A percentile compares a stretch with the other conserved stretches of the same genome.
Conservation (phyloP, 1,139 yeast species). For the Geotrichum siamense region DNA sequence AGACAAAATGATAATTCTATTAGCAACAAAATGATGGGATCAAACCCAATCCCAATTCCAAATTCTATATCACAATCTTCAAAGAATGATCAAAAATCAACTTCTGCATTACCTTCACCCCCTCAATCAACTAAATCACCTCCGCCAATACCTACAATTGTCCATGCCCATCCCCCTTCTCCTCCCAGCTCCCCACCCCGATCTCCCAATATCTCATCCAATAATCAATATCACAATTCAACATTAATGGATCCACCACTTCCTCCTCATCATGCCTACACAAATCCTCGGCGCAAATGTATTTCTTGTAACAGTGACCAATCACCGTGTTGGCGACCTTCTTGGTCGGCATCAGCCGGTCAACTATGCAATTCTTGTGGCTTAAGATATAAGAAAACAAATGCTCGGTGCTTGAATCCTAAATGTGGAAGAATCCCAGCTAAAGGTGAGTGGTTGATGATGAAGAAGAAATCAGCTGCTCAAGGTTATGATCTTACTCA, state of each 20-base stretch:
- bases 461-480: conserved; percentile 49
- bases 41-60: not conserved
- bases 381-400: conserved; percentile 85
- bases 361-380: conserved; percentile 97
- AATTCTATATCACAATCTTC: not conserved
- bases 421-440: conserved; percentile 86
- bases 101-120: not conserved
- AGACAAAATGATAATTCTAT: not conserved
- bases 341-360: conserved; percentile 84
- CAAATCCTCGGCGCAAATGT: conserved; percentile 40
- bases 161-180: not conserved
- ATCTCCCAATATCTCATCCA: conserved; percentile 1
- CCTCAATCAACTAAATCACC: conserved; percentile 3
- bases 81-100: too few relatives aligned
- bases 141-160: not conserved
- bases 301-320: conserved; percentile 87
- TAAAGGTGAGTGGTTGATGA: conserved; percentile 87
- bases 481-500: conserved; percentile 48
- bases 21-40: too few relatives aligned
- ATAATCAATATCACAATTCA: not conserved
- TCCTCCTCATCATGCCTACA: not conserved
- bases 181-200: conserved; percentile 2
- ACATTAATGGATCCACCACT: not conserved
- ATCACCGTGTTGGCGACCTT: conserved; percentile 98
- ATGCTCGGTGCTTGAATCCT: conserved; percentile 74